Conservation (phyloP, 1,284 basidiomycete genomes). For the Leccinum insolens region DNA sequence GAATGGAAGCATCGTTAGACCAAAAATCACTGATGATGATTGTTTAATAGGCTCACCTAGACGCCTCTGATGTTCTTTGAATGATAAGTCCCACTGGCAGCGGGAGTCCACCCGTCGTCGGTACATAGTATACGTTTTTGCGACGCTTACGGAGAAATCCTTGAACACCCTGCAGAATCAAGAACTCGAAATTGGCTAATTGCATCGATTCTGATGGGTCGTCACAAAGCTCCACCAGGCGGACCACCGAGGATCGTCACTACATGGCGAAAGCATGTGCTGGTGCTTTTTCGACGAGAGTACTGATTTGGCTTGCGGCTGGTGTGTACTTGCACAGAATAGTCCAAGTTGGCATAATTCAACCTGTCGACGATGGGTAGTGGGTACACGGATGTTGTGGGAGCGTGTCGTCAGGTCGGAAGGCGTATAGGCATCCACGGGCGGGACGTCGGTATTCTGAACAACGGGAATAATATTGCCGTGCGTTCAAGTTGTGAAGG, state of each 20-base stretch:
- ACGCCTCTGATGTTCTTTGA: slow-evolving; percentile 93
- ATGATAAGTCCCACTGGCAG: slow-evolving; percentile 65
- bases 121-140: slow-evolving; percentile 71
- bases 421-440: slow-evolving; percentile 4
- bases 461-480: slow-evolving; percentile 18
- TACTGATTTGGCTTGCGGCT: slow-evolving; percentile 88
- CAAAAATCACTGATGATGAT: neutral
- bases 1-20: slow-evolving; percentile 53
- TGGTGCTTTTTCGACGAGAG: slow-evolving; percentile 90
- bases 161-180: slow-evolving; percentile 89
- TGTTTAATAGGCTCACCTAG: slow-evolving; percentile 62
- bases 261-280: slow-evolving; percentile 97
- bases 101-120: slow-evolving; percentile 69
- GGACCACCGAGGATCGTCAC: slow-evolving; percentile 65
- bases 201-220: slow-evolving; percentile 93
- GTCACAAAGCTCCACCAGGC: slow-evolving; percentile 96
- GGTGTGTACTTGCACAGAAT: slow-evolving; percentile 89
- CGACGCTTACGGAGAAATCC: slow-evolving; percentile 86
- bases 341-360: slow-evolving; percentile 94
- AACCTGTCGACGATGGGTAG: slow-evolving; percentile 77
- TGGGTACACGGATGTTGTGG: slow-evolving; percentile 56
- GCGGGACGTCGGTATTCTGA: slow-evolving; percentile 10
- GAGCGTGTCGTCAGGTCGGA: slow-evolving; percentile 28
- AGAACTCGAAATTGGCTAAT: slow-evolving; percentile 97
- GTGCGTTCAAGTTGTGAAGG: slow-evolving; percentile 22